Conservation (phyloP, 73 alveolate species). For the Diophrys appendiculata region DNA sequence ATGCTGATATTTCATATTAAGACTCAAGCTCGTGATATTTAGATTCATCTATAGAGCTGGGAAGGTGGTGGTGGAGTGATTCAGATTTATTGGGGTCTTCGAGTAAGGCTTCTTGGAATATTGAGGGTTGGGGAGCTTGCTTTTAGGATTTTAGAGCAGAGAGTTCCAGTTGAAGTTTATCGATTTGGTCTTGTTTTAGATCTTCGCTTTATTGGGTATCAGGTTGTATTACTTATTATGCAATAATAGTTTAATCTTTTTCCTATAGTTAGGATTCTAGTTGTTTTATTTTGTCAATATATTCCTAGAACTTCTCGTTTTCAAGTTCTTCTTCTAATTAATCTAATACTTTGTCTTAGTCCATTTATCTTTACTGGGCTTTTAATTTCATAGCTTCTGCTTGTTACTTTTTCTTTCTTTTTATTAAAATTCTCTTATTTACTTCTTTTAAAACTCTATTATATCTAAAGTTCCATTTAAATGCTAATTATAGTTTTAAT, state of each 20-base stretch:
- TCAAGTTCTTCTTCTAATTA: neutral
- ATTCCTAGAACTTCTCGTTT: neutral
- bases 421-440: slow-evolving; percentile 12
- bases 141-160: too few species aligned
- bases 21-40: slow-evolving; percentile 12
- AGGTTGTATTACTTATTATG: too few species aligned
- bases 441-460: slow-evolving; percentile 16
- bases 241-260: too few species aligned
- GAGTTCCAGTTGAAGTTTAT: too few species aligned
- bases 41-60: too few species aligned
- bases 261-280: neutral
- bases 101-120: too few species aligned
- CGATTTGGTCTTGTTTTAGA: neutral
- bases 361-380: neutral
- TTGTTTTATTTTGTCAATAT: neutral
- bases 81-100: too few species aligned
- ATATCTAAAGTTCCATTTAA: neutral
- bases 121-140: too few species aligned
- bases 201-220: slow-evolving; percentile 16
- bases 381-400: slow-evolving; percentile 2
- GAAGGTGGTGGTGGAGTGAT: too few species aligned
- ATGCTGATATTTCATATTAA: slow-evolving; percentile 13
- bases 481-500: neutral
- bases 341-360: neutral
- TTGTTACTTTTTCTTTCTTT: slow-evolving; percentile 1